Percentiles rank a stretch among this genome's conserved stretches.
phyloP scores from a whole-genome alignment of 139 green algal species.

The Chlorella vulgaris region DNA sequence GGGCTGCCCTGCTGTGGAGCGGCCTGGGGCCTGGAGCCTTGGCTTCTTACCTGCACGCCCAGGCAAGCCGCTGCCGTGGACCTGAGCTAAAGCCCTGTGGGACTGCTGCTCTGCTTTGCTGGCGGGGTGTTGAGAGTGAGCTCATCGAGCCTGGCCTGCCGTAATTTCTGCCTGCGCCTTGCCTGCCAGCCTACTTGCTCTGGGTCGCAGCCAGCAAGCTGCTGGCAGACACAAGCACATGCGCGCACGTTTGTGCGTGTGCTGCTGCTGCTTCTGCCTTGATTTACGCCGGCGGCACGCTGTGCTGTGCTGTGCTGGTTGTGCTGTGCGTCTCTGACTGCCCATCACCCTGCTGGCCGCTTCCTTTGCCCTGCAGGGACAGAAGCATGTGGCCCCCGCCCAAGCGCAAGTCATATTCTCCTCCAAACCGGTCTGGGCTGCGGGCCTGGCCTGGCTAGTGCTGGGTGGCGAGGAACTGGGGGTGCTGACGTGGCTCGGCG shows the following conservation, averaged over 20 bases:
- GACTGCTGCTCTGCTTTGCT: not conserved
- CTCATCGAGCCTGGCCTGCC: too few species aligned
- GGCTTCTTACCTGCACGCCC: slow-evolving; percentile 29
- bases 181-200: too few species aligned
- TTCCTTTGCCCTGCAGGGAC: slow-evolving; percentile 1
- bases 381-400: slow-evolving; percentile 4
- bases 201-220: too few species aligned
- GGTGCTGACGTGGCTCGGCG: slow-evolving; percentile 27
- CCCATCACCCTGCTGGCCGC: too few species aligned
- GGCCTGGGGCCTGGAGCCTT: slow-evolving; percentile 34
- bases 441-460: slow-evolving; percentile 26
- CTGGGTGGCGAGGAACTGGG: slow-evolving; percentile 41
- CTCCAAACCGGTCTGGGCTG: slow-evolving; percentile 41
- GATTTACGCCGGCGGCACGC: too few species aligned
- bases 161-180: too few species aligned
- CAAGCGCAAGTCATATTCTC: slow-evolving; percentile 44
- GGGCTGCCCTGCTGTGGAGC: slow-evolving; percentile 25
- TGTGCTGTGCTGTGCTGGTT: too few species aligned
- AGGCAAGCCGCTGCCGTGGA: not conserved
- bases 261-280: too few species aligned
- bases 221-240: too few species aligned
- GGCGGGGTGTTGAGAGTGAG: not conserved
- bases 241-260: too few species aligned
- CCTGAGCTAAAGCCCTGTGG: not conserved
- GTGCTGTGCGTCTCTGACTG: too few species aligned